Base-by-base conservation (phyloP, 176 grass and related monocot species). In the Rhipidocladum racemiflorum region DNA sequence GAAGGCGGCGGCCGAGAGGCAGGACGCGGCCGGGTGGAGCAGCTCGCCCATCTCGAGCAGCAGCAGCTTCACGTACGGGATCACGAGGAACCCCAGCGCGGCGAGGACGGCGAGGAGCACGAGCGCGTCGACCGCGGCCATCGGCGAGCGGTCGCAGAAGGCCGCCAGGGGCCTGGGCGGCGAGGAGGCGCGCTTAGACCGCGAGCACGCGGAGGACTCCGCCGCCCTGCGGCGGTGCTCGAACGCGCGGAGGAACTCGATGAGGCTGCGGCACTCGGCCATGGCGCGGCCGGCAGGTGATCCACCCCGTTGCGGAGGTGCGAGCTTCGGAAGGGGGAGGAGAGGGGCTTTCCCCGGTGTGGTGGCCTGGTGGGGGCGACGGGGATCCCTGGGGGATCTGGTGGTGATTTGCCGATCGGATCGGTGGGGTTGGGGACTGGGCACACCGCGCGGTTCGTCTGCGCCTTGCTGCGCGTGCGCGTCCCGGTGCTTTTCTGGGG, bases 251-350 rank as follows among this genome's bases (percentile, higher is more conserved):
- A 94, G 92, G 89, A 98, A 98, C 91, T 98, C 95, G 84, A 95
- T 90, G 82, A 98, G 86, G 83, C 95, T 98, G 81, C 95, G 90
- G 86, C 95, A 98, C 75, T 98, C 92, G 23, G 90, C 95, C 95
- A 98, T 98, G 77, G 74, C 14, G 54, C 54, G 2, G 54, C 0
- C 43, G 54, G n/a, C 32, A 25, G 53, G 70, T 0, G 18, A 78
- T 78, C 20, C 67, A 34, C 55, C 55, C 54, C 9, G 40, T 53
- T 15, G 46, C n/a, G 32, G 17, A 9, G 75, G 76, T 27, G 66
- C 35, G 72, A n/a, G 66, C 34, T 54, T 79, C 2, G 69, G 44
- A 0, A 13, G 25, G 2, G 14, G 0, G 24, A 10, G 35, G 4
- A 10, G 35, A 2, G 21, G 29, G 15, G 7, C 14, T 6, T 53